A percentile compares a stretch with the other conserved stretches of the same genome.
These are phyloP conservation scores for Fusarium sp. DNA, from an alignment of 2,329 filamentous ascomycete genomes.

Conservation along the genomic window DNA sequence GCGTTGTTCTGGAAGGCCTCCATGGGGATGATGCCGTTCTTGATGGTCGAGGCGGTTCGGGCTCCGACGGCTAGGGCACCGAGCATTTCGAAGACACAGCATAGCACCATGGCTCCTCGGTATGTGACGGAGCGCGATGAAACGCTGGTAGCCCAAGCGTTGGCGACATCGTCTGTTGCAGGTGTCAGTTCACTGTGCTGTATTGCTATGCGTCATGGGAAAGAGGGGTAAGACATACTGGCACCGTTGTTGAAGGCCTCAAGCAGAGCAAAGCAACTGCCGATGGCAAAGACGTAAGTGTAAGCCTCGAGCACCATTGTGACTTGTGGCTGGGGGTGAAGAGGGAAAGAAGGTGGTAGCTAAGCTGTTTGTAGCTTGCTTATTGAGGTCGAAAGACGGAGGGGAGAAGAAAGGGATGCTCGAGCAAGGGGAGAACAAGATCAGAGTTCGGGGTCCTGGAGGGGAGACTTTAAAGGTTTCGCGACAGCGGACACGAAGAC, in stretches of 20 bases:
- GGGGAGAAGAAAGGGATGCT: slow-evolving; percentile 31
- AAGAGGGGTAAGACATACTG: slow-evolving; percentile 65
- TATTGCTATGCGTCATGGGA: not conserved
- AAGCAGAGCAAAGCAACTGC: slow-evolving; percentile 81
- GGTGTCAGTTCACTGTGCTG: slow-evolving; percentile 24
- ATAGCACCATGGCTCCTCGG: slow-evolving; percentile 75
- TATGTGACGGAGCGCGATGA: slow-evolving; percentile 83
- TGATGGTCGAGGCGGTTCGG: slow-evolving; percentile 81
- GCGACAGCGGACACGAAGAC: not conserved
- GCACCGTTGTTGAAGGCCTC: slow-evolving; percentile 85
- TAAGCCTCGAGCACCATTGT: slow-evolving; percentile 73
- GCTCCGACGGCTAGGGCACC: slow-evolving; percentile 77
- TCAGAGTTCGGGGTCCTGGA: slow-evolving; percentile 21
- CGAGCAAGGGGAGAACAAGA: slow-evolving; percentile 15
- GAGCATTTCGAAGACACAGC: slow-evolving; percentile 75
- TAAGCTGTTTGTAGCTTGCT: slow-evolving; percentile 26
- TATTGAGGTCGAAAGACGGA: not conserved
- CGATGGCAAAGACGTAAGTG: slow-evolving; percentile 80
- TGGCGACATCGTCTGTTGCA: slow-evolving; percentile 80
- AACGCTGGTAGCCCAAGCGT: slow-evolving; percentile 84
- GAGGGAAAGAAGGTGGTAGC: slow-evolving; percentile 5
- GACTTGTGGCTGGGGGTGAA: slow-evolving; percentile 11
- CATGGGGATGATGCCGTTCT: slow-evolving; percentile 79
- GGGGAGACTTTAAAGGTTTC: slow-evolving; percentile 38
- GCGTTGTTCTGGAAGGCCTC: slow-evolving; percentile 70